Evolutionary conservation across 164 flowering plant genomes (phyloP), one percentile per base, ranked within the genome.

Genomic region (Litsea cubeba): DNA sequence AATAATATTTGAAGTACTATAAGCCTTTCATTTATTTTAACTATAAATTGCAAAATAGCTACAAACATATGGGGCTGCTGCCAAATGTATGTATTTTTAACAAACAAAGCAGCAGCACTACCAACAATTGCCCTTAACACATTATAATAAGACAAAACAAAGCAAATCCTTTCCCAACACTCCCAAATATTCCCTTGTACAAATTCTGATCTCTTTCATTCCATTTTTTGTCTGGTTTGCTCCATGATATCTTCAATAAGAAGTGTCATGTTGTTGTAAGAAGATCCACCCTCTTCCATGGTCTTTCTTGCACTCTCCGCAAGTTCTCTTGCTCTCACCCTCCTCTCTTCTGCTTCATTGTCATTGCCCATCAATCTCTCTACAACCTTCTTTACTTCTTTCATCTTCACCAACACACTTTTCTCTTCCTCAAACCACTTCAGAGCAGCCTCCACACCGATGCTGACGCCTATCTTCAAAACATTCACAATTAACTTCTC

Each of bases 401-500:
- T 87, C 58, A 46, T 77, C 75, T 75, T 83, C 80, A 79, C 78
- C 74, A 75, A 25, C 32, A 76, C 66, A 22, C 5, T 15, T 15
- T 14, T 54, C 75, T 85, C 87, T 75, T 85, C 87, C 0, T 84
- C 79, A 1, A 88, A 87, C 82, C 81, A 84, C 17, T 49, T 69
- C 1, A 83, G 77, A 0, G 83, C 68, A 18, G n/a, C 28, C 70
- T 83, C 79, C 0, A 79, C 87, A 1, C 91, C 94, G 1, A 87
- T 73, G 1, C 82, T 50, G 2, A 87, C 80, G 1, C 85, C 91
- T 24, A 84, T 72, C 73, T 64, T 64, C 74, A 88, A 50, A 8
- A 85, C 68, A n/a, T 87, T 76, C 1, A 84, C 87, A 12, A 85
- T 54, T 2, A 88, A 65, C 75, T 83, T 86, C 83, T 88, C 91